Percentiles rank a stretch among this genome's conserved stretches.
These are phyloP conservation scores for Anthracocystis setariae DNA, from an alignment of 1,284 basidiomycete species.

Conservation along the genomic window DNA sequence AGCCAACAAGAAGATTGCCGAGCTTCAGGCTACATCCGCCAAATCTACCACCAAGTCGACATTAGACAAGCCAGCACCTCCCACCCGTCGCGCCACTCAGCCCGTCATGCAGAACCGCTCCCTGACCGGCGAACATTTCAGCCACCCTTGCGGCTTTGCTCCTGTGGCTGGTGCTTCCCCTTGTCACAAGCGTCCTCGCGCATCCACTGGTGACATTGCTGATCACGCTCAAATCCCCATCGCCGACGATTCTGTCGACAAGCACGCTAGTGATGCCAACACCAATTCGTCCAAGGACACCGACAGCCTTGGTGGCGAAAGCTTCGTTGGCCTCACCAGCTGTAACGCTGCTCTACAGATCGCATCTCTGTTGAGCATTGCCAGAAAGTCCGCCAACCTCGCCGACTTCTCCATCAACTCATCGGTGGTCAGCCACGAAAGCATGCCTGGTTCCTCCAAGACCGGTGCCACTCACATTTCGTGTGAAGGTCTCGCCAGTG, in stretches of 20 bases:
- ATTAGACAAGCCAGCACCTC: constrained; percentile 17
- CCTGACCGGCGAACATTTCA: constrained; percentile 37
- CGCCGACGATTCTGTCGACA: constrained; percentile 1
- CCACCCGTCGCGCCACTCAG: constrained; percentile 23
- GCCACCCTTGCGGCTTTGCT: constrained; percentile 14
- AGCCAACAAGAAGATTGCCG: constrained; percentile 37
- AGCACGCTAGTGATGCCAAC: constrained; percentile 2
- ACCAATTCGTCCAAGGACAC: constrained; percentile 14
- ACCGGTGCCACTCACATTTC: constrained; percentile 24
- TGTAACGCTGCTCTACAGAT: constrained; percentile 48
- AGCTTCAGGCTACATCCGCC: constrained; percentile 20
- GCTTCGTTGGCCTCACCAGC: constrained; percentile 49
- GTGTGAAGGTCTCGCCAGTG: constrained; percentile 36
- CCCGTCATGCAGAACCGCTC: constrained; percentile 42
- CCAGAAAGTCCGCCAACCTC: constrained; percentile 11
- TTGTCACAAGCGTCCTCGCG: constrained; percentile 41
- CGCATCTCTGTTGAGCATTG: constrained; percentile 35
- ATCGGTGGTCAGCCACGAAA: constrained; percentile 16
- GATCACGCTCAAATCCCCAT: constrained; percentile 12
- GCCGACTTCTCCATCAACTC: constrained; percentile 10
- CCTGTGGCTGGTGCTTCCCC: constrained; percentile 11
- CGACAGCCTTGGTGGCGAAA: constrained; percentile 31
- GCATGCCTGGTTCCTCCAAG: constrained; percentile 6
- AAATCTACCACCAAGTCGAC: constrained; percentile 4
- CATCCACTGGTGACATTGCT: constrained; percentile 16